Evolutionary conservation across 1,139 yeast species (phyloP).

Genomic region (Williopsis jadinii): DNA sequence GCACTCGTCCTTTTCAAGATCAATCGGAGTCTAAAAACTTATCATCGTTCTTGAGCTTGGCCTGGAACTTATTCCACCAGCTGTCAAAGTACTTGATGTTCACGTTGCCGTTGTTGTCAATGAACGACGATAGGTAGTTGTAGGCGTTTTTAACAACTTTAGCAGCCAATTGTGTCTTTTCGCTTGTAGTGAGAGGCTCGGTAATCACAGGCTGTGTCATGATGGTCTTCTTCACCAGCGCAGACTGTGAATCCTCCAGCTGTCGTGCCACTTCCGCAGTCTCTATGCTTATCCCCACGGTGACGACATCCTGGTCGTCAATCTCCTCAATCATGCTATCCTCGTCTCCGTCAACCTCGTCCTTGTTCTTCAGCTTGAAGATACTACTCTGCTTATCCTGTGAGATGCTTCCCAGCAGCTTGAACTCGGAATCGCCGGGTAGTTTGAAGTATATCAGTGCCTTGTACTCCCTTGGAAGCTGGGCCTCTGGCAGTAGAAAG

Average conservation of each 20-base stretch:
- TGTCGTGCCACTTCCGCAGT: constrained; percentile 33
- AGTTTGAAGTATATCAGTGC: constrained; percentile 88
- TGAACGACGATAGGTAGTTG: constrained; percentile 79
- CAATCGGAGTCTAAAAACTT: constrained; percentile 52
- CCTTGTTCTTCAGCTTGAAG: constrained; percentile 58
- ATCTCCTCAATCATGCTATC: constrained; percentile 27
- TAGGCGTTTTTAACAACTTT: constrained; percentile 89
- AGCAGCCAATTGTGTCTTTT: constrained; percentile 53
- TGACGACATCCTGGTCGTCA: constrained; percentile 28
- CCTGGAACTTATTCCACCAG: constrained; percentile 93
- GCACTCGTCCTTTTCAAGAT: background rate
- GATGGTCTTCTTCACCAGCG: constrained; percentile 31
- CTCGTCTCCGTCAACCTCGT: constrained; percentile 33
- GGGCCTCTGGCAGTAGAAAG: constrained; percentile 64
- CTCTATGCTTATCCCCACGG: constrained; percentile 87
- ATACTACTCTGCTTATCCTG: constrained; percentile 84
- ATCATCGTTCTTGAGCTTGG: constrained; percentile 72
- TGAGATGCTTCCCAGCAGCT: constrained; percentile 70
- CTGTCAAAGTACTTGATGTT: constrained; percentile 84
- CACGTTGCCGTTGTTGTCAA: constrained; percentile 71
- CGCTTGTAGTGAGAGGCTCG: constrained; percentile 21
- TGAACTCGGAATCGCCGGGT: constrained; percentile 62
- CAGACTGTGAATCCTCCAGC: constrained; percentile 41
- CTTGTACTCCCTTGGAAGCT: constrained; percentile 60
- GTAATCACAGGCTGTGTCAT: background rate